Evolutionary conservation across 768 basidiomycete genomes (phyloP), one percentile per base, ranked within the genome.

Genomic region (Paxillus involutus): DNA sequence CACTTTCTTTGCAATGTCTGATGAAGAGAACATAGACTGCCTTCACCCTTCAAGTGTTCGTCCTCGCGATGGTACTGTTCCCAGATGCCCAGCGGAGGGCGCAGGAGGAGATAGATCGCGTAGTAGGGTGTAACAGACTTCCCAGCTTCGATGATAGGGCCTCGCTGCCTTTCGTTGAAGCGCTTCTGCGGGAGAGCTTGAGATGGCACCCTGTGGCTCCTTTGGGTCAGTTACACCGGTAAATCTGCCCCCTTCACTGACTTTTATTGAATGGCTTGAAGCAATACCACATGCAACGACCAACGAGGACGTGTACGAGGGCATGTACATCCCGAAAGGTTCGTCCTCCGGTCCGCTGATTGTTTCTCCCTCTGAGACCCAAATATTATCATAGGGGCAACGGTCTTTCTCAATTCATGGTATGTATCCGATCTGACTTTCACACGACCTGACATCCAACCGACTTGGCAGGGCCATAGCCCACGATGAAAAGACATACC

Each of bases 401-500:
- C 61, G 4, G 51, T 67, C 26, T 24, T 67, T 7, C 33, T 64
- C 46, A 69, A 67, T 49, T 17, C 52, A 30, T 69, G 67, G 67
- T 67, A 24, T 26, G 26, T 16, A 54, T 47, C 42, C 1, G 19
- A 17, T 26, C 41, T 47, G 44, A 7, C 10, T 17, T 10, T 19
- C 33, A 17, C 17, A 6, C 44, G 21, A 14, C 11, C 13, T 44
- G 44, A 10, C 7, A 4, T 42, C 44, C 50, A 14, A 65, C 19
- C 10, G n/a, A 21, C 42, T 43, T 14, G 16, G 14, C 37, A 77
- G 73, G 75, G 73, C 64, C 8, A 67, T 81, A 55, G 60, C 67
- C 9, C 72, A 73, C 35, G 72, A 80, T 42, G 65, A 66, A 42
- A 56, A 61, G 17, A 62, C 69, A 5, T 82, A 77, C 50, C 56